Evolutionary conservation across 768 basidiomycete species (phyloP).

Genomic region (Phaffia tasmanica): DNA sequence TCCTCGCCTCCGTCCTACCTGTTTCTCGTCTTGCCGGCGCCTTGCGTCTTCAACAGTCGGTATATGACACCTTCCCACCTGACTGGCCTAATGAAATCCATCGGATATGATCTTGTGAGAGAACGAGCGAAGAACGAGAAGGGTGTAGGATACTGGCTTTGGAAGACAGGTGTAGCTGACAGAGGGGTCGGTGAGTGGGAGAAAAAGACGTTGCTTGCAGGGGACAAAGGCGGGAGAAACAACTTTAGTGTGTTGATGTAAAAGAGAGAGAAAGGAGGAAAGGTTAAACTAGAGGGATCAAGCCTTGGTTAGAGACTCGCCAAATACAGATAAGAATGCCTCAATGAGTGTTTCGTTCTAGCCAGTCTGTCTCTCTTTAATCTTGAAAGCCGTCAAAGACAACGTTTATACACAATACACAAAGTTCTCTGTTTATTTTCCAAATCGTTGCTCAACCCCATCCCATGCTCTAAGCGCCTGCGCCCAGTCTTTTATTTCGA

Average conservation of each 20-base stretch:
- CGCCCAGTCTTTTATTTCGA: too few species aligned
- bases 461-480: too few species aligned
- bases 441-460: too few species aligned
- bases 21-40: conserved; percentile 53
- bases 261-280: conserved; percentile 4
- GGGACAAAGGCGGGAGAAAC: conserved; percentile 43
- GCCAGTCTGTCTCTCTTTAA: too few species aligned
- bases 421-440: too few species aligned
- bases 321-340: too few species aligned
- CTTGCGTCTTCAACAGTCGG: conserved; percentile 76
- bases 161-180: conserved; percentile 27
- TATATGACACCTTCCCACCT: conserved; percentile 59
- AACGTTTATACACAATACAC: too few species aligned
- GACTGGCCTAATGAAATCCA: conserved; percentile 45
- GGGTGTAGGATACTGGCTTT: conserved; percentile 73
- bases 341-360: too few species aligned
- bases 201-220: conserved; percentile 9
- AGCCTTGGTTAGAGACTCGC: too few species aligned
- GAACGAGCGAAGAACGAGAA: conserved; percentile 61
- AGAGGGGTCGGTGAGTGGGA: conserved; percentile 2
- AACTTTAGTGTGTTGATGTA: conserved; percentile 58
- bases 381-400: too few species aligned
- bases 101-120: conserved; percentile 56
- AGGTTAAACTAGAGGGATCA: too few species aligned
- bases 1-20: conserved; percentile 30